These are phyloP conservation scores for Ganoderma boninense DNA, from an alignment of 1,284 basidiomycete species.

Conservation along the genomic window DNA sequence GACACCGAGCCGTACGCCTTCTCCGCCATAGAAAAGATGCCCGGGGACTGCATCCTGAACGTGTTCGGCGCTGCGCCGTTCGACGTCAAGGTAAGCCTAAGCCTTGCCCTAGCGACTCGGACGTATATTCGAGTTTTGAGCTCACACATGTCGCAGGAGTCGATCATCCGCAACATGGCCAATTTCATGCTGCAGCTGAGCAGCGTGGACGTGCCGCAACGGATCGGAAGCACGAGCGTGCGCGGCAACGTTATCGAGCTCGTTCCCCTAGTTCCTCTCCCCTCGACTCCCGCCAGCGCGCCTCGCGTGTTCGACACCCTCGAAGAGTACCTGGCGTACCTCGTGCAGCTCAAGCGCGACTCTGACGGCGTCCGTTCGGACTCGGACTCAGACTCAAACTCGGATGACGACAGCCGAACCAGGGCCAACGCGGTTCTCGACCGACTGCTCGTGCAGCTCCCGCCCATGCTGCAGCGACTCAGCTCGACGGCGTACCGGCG, in stretches of 20 bases:
- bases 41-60: slow-evolving; percentile 10
- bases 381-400: too few relatives aligned
- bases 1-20: not conserved
- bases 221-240: slow-evolving; percentile 4
- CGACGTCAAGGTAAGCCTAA: slow-evolving; percentile 11
- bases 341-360: slow-evolving; percentile 1
- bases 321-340: slow-evolving; percentile 15
- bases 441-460: slow-evolving; percentile 3
- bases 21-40: not conserved
- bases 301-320: slow-evolving; percentile 15
- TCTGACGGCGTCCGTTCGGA: not conserved
- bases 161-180: slow-evolving; percentile 1
- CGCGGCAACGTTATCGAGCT: not conserved
- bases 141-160: slow-evolving; percentile 1
- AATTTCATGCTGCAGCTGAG: slow-evolving; percentile 1
- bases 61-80: slow-evolving; percentile 1
- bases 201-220: slow-evolving; percentile 10
- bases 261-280: not conserved
- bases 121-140: too few relatives aligned
- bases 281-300: not conserved
- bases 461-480: slow-evolving; percentile 3
- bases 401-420: not conserved
- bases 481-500: not conserved
- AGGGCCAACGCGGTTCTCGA: not conserved
- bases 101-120: too few relatives aligned